These are phyloP conservation scores for Aspergillus ostianus DNA, from an alignment of 495 filamentous ascomycete species.

Conservation along the genomic window DNA sequence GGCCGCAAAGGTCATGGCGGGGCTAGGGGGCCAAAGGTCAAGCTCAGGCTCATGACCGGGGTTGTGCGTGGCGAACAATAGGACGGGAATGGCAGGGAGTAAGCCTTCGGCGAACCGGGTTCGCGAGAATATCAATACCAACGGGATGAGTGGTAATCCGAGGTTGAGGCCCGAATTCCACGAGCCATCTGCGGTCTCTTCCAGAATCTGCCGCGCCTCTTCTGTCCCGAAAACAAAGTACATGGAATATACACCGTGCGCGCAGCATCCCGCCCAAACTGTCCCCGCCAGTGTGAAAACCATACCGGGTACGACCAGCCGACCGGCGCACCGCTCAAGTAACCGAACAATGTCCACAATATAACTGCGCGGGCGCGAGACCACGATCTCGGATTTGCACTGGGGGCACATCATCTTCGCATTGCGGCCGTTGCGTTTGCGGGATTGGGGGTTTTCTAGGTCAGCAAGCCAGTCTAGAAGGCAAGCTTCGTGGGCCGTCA, in stretches of 20 bases:
- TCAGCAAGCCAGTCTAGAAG: slow-evolving; percentile 89
- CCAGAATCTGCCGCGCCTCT: slow-evolving; percentile 53
- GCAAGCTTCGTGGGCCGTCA: slow-evolving; percentile 88
- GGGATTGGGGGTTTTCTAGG: slow-evolving; percentile 61
- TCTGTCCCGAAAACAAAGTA: slow-evolving; percentile 62
- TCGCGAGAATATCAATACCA: slow-evolving; percentile 58
- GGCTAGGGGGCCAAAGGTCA: slow-evolving; percentile 70
- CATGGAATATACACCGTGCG: slow-evolving; percentile 59
- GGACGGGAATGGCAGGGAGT: slow-evolving; percentile 60
- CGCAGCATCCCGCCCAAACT: slow-evolving; percentile 53
- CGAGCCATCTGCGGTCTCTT: slow-evolving; percentile 34
- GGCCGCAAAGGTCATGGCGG: slow-evolving; percentile 64
- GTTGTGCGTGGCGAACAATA: slow-evolving; percentile 56
- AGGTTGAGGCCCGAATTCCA: slow-evolving; percentile 47
- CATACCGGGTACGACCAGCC: slow-evolving; percentile 58
- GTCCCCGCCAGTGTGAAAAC: slow-evolving; percentile 53
- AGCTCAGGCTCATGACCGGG: slow-evolving; percentile 43
- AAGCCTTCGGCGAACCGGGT: slow-evolving; percentile 57
- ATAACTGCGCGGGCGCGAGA: slow-evolving; percentile 69
- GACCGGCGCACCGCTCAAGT: slow-evolving; percentile 53
- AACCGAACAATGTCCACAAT: slow-evolving; percentile 58
- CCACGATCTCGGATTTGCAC: slow-evolving; percentile 76
- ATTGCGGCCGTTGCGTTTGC: slow-evolving; percentile 43
- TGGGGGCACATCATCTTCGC: slow-evolving; percentile 76
- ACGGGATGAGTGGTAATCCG: slow-evolving; percentile 61